Evolutionary conservation across 441 rosid species (phyloP).

Genomic region (Brassica balearica): DNA sequence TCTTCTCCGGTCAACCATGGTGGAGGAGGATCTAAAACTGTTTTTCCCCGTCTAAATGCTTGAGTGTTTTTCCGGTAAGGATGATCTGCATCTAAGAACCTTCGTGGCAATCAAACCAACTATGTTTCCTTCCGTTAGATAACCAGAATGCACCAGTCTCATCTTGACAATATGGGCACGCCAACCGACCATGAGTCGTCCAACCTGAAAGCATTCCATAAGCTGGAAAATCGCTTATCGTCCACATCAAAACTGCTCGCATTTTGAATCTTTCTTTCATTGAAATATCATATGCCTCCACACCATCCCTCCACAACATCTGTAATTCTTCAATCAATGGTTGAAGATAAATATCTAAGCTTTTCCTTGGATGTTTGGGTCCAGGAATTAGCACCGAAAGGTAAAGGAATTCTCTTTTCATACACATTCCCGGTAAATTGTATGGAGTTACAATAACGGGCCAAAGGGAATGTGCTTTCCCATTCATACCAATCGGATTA

Average conservation of each 20-base stretch:
- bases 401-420: neutral
- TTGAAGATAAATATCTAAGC: neutral
- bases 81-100: neutral
- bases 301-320: too few relatives aligned
- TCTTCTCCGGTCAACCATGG: too few relatives aligned
- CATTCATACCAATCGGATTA: constrained; percentile 9
- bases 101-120: neutral
- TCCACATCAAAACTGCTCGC: neutral
- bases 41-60: neutral
- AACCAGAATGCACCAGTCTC: neutral
- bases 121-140: neutral
- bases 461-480: neutral
- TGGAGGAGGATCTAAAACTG: too few relatives aligned
- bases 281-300: too few relatives aligned
- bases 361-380: neutral
- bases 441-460: neutral
- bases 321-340: too few relatives aligned
- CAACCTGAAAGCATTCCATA: neutral
- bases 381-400: neutral
- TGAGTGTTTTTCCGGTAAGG: neutral
- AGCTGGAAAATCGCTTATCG: neutral
- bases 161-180: neutral
- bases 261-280: too few relatives aligned
- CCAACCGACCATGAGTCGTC: neutral
- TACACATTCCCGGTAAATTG: neutral